Evolutionary conservation across 169 alveolate species (phyloP), one percentile per base, ranked within the genome.

Genomic region (Eimeria tenella): DNA sequence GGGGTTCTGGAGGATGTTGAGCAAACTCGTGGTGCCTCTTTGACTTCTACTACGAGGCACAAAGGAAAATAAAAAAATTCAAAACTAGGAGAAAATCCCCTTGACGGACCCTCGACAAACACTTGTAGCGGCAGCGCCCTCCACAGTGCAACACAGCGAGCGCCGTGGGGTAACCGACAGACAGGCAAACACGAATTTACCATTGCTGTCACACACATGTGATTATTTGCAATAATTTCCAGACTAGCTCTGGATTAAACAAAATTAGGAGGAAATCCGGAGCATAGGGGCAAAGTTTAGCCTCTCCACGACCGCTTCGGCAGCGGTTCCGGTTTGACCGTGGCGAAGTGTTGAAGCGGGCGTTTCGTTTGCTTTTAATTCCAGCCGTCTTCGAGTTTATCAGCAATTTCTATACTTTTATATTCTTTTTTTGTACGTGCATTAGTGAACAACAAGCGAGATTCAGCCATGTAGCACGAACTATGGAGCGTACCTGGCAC

Each of bases 81-180:
- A 73, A n/a, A 73, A 49, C 13, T 21, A 25, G 81, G 83, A 15
- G 52, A 50, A 74, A 3, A 23, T 50, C 63, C 42, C 63, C 84
- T 4, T 5, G n/a, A 74, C 9, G 63, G 63, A 50, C 63, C 49
- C n/a, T 25, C 5, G 42, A 19, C 84, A 74, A 74, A 50, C 11
- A 42, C 84, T 15, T 1, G 3, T 17, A 5, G 84, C 84, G 62
- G 63, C 62, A 42, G 63, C 49, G 17, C 84, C 84, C 63, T 42
- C 56, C 23, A 7, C 13, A 50, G 42, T 19, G 8, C 63, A 74
- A 74, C 31, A 15, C 84, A 74, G 84, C 84, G 63, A 74, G 63
- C 84, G 84, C 63, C 84, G 84, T 74, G 84, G 84, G 84, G 84
- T 74, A 49, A 74, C 84, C 60, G 84, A 74, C 84, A 74, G 65